phyloP scores from a whole-genome alignment of 2,329 filamentous ascomycete species.

The Pseudodiploospora longispora region DNA sequence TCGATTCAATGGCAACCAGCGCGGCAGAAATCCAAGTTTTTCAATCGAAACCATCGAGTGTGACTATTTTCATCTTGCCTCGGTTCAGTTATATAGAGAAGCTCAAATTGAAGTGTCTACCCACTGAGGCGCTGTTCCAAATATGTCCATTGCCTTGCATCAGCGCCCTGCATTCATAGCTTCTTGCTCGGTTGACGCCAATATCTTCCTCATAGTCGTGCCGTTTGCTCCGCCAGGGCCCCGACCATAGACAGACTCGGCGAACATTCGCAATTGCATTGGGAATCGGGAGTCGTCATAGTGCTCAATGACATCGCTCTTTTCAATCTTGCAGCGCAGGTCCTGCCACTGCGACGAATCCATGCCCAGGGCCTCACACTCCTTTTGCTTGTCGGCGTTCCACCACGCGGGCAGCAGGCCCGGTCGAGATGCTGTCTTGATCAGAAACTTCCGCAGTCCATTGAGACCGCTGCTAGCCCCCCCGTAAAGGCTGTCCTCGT shows the following conservation, averaged over 20 bases:
- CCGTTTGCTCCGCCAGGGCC: slow-evolving; percentile 21
- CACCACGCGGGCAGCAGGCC: slow-evolving; percentile 38
- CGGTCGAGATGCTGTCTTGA: slow-evolving; percentile 13
- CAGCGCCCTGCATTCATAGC: too few relatives aligned
- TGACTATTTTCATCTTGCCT: too few relatives aligned
- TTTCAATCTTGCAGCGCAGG: slow-evolving; percentile 15
- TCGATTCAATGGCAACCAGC: too few relatives aligned
- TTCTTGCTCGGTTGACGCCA: slow-evolving; percentile 15
- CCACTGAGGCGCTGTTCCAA: too few relatives aligned
- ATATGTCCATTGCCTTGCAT: too few relatives aligned
- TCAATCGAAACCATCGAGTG: too few relatives aligned
- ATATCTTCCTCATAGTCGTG: slow-evolving; percentile 13
- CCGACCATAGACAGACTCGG: slow-evolving; percentile 29
- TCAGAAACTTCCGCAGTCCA: slow-evolving; percentile 31
- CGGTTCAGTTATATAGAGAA: too few relatives aligned
- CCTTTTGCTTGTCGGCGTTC: slow-evolving; percentile 26
- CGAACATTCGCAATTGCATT: slow-evolving; percentile 43
- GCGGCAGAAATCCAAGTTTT: too few relatives aligned
- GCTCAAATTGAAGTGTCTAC: too few relatives aligned
- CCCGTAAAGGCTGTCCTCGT: slow-evolving; percentile 22
- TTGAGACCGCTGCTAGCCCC: slow-evolving; percentile 14
- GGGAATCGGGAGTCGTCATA: slow-evolving; percentile 36
- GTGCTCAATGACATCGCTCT: slow-evolving; percentile 29
- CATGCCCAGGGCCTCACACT: slow-evolving; percentile 30
- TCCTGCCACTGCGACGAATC: slow-evolving; percentile 17